These are phyloP conservation scores for Annulohypoxylon bovei DNA, from an alignment of 495 filamentous ascomycete genomes.

Conservation along the genomic window DNA sequence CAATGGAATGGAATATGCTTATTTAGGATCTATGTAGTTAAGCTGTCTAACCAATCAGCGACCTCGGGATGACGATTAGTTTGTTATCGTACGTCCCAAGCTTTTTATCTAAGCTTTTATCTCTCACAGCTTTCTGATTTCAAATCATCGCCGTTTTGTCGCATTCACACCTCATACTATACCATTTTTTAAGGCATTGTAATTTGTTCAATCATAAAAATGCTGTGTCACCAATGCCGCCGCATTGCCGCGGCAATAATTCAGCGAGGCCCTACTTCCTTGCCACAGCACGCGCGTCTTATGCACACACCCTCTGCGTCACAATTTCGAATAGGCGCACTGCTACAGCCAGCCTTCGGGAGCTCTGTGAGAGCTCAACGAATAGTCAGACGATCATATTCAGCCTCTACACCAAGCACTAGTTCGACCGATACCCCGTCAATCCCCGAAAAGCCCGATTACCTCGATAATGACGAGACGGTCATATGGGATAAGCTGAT, in stretches of 20 bases:
- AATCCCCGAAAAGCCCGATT: constrained; percentile 51
- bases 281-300: constrained; percentile 16
- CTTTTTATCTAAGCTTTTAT: constrained; percentile 2
- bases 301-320: constrained; percentile 2
- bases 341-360: neutral
- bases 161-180: neutral
- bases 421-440: constrained; percentile 9
- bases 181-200: neutral
- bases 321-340: constrained; percentile 5
- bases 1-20: constrained; percentile 39
- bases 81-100: neutral
- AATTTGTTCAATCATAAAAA: neutral
- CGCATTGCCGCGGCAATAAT: constrained; percentile 26
- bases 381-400: constrained; percentile 12
- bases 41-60: constrained; percentile 24
- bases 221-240: constrained; percentile 37
- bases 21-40: neutral
- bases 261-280: constrained; percentile 26
- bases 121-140: constrained; percentile 7
- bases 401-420: constrained; percentile 23
- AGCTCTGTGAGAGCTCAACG: neutral
- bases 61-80: constrained; percentile 22
- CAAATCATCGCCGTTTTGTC: neutral
- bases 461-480: constrained; percentile 55
- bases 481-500: constrained; percentile 57